Percentiles rank a stretch among this genome's conserved stretches.
These are phyloP conservation scores for Ascobolus immersus DNA, from an alignment of 495 filamentous ascomycete species.

Conservation along the genomic window DNA sequence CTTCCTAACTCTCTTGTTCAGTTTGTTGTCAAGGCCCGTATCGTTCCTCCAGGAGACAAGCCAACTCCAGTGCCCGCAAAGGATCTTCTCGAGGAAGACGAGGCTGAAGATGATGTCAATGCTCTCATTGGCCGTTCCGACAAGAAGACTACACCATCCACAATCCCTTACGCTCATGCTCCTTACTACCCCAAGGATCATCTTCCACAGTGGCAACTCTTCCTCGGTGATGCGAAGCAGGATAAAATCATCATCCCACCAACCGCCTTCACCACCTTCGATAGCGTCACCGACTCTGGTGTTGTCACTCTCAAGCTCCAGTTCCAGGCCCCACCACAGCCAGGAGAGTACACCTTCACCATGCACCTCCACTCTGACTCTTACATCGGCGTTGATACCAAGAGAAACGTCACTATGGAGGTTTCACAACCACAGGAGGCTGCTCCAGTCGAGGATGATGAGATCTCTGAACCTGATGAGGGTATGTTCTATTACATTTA, in stretches of 20 bases:
- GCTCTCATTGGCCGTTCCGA: constrained; percentile 48
- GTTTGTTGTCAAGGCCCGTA: constrained; percentile 80
- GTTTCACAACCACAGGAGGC: constrained; percentile 73
- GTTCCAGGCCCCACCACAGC: constrained; percentile 83
- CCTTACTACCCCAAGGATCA: constrained; percentile 77
- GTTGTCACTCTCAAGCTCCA: constrained; percentile 93
- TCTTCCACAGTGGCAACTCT: constrained; percentile 73
- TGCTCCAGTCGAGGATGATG: constrained; percentile 40
- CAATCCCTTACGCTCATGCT: constrained; percentile 58
- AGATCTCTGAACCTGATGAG: constrained; percentile 93
- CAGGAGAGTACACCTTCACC: constrained; percentile 72
- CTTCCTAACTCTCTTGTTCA: constrained; percentile 83
- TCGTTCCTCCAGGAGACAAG: constrained; percentile 64
- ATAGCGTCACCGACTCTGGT: constrained; percentile 52
- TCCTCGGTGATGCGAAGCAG: constrained; percentile 77
- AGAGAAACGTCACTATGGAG: constrained; percentile 60
- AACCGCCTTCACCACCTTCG: constrained; percentile 69
- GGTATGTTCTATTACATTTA: constrained; percentile 30
- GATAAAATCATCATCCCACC: constrained; percentile 88
- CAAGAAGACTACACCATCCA: constrained; percentile 26
- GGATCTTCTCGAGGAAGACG: constrained; percentile 76
- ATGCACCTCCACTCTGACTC: constrained; percentile 83
- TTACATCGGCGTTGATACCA: constrained; percentile 77
- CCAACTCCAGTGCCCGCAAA: constrained; percentile 45
- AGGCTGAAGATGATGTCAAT: constrained; percentile 76